phyloP scores from a whole-genome alignment of 805 yeast species.

The Candida taoyuanica region DNA sequence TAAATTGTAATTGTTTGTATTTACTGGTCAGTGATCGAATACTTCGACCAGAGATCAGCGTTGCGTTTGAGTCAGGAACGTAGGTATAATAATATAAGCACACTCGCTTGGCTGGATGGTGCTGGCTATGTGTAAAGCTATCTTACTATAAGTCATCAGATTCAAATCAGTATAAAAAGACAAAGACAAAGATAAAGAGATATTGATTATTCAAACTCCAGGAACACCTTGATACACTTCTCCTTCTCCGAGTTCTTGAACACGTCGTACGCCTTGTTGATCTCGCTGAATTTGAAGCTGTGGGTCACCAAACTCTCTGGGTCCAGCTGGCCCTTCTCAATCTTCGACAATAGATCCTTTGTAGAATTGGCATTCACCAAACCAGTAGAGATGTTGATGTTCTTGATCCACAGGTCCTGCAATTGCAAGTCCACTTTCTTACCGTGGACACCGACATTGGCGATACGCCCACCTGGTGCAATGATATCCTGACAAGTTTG shows the following conservation, averaged over 20 bases:
- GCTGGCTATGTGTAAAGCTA: no score
- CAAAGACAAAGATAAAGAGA: no score
- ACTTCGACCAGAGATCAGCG: no score
- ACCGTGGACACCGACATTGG: conserved; percentile 59
- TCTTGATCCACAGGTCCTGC: conserved; percentile 43
- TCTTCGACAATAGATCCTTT: conserved; percentile 32
- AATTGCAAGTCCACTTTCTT: conserved; percentile 36
- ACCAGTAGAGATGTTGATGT: conserved; percentile 42
- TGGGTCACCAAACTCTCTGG: conserved; percentile 55
- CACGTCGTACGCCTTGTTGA: conserved; percentile 57
- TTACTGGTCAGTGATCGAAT: no score
- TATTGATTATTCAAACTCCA: conserved; percentile 20
- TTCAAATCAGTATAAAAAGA: no score
- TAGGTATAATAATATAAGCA: no score
- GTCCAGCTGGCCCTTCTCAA: conserved; percentile 32
- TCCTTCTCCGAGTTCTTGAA: conserved; percentile 48
- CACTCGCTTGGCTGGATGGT: no score
- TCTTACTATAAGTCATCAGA: no score
- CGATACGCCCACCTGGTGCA: conserved; percentile 57
- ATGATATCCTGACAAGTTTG: conserved; percentile 52
- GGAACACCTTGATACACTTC: conserved; percentile 48
- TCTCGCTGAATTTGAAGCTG: conserved; percentile 49
- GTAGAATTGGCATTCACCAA: conserved; percentile 46
- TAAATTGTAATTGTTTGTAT: no score
- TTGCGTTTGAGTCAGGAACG: no score